Evolutionary conservation across 23 red algal species (phyloP), one percentile per base, ranked within the genome.

Genomic region (Gracilaria domingensis): DNA sequence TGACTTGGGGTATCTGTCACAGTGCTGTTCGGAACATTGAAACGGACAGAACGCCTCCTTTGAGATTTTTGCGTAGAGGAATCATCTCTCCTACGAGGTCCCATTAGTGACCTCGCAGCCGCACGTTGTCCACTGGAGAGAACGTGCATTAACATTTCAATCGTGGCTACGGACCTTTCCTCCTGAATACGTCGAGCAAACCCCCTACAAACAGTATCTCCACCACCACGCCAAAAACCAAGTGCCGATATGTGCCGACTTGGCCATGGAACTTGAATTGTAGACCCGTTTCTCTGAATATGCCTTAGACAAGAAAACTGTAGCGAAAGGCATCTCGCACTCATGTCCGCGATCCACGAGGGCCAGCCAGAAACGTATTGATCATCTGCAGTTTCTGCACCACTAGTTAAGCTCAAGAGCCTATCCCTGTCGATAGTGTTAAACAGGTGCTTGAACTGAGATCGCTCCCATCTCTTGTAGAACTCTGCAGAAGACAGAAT

Each of bases 251-350:
- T 49, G 24, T 84, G 51, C 47, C 80, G 44, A 60, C 32, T 77
- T 45, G 89, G 89, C 89, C 89, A 92, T 54, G 89, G 89, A 50
- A 75, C 80, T 71, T 92, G 89, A 61, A 92, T 84, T 12, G 64
- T 90, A 53, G 58, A 45, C 21, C 80, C 78, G 60, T 42, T 62
- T 30, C 66, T 78, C 47, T 79, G 49, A 58, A 71, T 75, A 4
- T 84, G 62, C 9, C 34, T 20, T 37, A 92, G 51, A 78, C 89
- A 92, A 44, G 58, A 76, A 42, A 84, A 83, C 12, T 76, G 71
- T 25, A 92, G 30, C 33, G 79, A 70, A 33, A 92, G 77, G 38
- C 89, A 92, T 61, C 67, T 56, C 36, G 89, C 89, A 84, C 79
- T 69, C 88, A 84, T 92, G 33, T 92, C 89, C 21, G 73, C 51